Base-by-base conservation (phyloP, 1,284 basidiomycete species). In the Papiliotrema laurentii region DNA sequence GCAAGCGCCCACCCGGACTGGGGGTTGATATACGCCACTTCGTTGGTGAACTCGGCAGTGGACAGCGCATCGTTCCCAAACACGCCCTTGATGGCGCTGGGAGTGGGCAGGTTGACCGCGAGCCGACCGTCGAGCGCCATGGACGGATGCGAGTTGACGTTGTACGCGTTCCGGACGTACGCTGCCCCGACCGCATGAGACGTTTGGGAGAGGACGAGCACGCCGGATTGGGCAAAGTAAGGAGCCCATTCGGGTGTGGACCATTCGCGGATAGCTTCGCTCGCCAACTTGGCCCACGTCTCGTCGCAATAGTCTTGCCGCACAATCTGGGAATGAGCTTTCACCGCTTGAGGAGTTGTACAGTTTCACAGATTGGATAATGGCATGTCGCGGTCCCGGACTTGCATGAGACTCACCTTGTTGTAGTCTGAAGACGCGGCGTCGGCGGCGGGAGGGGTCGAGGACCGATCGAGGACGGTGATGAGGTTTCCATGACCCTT, bases 1-100 rank as follows among this genome's bases (percentile, higher is more conserved):
- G 89, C 86, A 60, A 83, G 77, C 1, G 81, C 86, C 89, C 89
- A 93, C 3, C 89, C 89, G 1, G 84, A 82, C 38, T 87, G 82
- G 2, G 73, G 74, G 61, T 89, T 91, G 45, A 87, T 64, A 63
- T 86, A 91, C 16, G 54, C 56, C 0, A 83, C 84, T 37, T 56
- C 50, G n/a, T 38, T 45, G 2, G 50, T 49, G 44, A 60, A 63
- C 25, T 45, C 38, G 7, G 50, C 50, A 3, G 55, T 27, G 1
- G 31, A 18, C 30, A 53, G 33, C 19, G 24, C 25, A 2, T 36
- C 19, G 22, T 53, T 37, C 19, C 43, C 50, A 24, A 59, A 60
- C 9, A 54, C 51, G n/a, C 42, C 50, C 27, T 52, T 45, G 10
- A 59, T 57, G 5, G 57, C 57, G 13, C 39, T 34, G 11, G 47